Evolutionary conservation across 208 protist species (phyloP).

Genomic region (Acanthamoeba royreba): DNA sequence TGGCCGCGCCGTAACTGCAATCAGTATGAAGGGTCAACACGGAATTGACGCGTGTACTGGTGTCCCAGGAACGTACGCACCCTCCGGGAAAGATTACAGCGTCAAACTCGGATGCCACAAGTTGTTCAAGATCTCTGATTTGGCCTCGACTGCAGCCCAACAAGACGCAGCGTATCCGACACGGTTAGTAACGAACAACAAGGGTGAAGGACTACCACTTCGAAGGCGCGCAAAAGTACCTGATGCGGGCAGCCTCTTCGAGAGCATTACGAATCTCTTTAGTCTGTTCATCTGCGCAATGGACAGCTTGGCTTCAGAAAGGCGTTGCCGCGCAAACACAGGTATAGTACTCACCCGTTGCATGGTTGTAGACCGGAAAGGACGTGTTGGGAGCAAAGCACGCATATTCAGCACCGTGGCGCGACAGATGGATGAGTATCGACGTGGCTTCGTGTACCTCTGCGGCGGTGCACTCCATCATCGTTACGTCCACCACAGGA

Average conservation of each 20-base stretch:
- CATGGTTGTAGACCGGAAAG: background rate
- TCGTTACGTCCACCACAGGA: background rate
- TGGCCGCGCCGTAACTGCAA: slow-evolving; percentile 12
- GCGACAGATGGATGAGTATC: background rate
- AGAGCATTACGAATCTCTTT: background rate
- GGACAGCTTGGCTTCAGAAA: background rate
- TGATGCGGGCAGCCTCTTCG: slow-evolving; percentile 17
- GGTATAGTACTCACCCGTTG: background rate
- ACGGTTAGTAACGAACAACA: background rate
- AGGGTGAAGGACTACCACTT: background rate
- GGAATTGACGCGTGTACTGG: no score
- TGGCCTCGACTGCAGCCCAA: slow-evolving; percentile 26
- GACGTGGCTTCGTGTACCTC: background rate
- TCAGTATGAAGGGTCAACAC: background rate
- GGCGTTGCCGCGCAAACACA: background rate
- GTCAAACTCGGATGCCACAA: background rate
- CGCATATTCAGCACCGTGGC: background rate
- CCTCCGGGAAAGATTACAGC: background rate
- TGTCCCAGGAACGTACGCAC: background rate
- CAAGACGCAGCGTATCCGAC: no score
- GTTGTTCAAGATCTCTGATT: background rate
- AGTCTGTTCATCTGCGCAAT: background rate
- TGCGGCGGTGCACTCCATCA: no score
- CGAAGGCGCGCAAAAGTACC: background rate
- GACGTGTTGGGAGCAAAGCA: slow-evolving; percentile 12